These are phyloP conservation scores for Hygrophila difformis DNA, from an alignment of 257 asterid species.

Conservation along the genomic window DNA sequence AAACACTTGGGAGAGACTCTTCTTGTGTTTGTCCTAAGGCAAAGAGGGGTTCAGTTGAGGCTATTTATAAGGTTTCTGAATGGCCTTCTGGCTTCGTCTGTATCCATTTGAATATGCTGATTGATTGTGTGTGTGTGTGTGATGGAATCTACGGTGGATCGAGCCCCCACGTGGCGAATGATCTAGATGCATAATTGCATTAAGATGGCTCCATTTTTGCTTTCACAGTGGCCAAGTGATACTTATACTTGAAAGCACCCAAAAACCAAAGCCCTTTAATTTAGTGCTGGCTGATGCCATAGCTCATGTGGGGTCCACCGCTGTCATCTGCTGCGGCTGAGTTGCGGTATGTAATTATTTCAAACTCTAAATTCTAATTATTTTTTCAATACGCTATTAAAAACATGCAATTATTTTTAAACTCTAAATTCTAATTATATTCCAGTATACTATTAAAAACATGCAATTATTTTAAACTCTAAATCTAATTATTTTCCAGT, in stretches of 20 bases:
- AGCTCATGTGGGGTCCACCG: constrained; percentile 16
- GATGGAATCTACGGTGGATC: too few relatives aligned
- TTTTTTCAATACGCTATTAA: too few relatives aligned
- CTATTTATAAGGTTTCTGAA: constrained; percentile 41
- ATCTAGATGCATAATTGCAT: not conserved
- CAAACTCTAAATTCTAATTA: too few relatives aligned
- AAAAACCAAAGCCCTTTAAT: not conserved
- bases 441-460: too few relatives aligned
- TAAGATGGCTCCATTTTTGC: constrained; percentile 21
- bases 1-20: constrained; percentile 31
- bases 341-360: too few relatives aligned
- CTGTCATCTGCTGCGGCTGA: too few relatives aligned
- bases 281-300: constrained; percentile 48
- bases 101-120: constrained; percentile 50
- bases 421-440: too few relatives aligned
- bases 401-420: too few relatives aligned
- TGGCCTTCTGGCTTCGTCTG: constrained; percentile 13
- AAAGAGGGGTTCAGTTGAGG: constrained; percentile 7
- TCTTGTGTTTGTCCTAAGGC: constrained; percentile 57
- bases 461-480: too few relatives aligned
- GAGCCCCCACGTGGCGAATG: too few relatives aligned
- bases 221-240: constrained; percentile 31
- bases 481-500: too few relatives aligned
- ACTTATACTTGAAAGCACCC: constrained; percentile 28
- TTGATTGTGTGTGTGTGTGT: not conserved